These are phyloP conservation scores for Calonectria multiphialidica DNA, from an alignment of 2,329 filamentous ascomycete genomes.

Conservation along the genomic window DNA sequence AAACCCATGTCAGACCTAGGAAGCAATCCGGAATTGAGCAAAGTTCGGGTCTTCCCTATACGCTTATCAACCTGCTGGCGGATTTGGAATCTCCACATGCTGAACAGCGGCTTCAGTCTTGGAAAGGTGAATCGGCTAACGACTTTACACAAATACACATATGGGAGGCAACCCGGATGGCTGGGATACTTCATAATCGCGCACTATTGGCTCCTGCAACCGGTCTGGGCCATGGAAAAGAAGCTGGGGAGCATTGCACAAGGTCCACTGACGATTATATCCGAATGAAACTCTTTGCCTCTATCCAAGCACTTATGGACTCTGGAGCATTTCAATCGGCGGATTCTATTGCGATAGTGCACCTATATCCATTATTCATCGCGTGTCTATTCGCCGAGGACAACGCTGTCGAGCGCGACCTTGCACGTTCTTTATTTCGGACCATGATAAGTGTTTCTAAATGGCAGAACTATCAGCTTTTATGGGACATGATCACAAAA, in stretches of 20 bases:
- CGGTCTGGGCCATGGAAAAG: no score
- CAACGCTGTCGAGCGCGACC: not conserved
- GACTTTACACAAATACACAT: slow-evolving; percentile 10
- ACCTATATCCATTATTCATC: slow-evolving; percentile 14
- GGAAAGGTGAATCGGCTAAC: not conserved
- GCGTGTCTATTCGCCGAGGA: not conserved
- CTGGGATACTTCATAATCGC: slow-evolving; percentile 4
- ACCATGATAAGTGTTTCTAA: not conserved
- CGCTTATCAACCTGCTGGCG: slow-evolving; percentile 8
- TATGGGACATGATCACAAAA: slow-evolving; percentile 3
- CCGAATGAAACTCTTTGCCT: slow-evolving; percentile 8
- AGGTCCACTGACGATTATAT: not conserved
- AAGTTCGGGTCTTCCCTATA: slow-evolving; percentile 11
- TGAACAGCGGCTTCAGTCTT: not conserved
- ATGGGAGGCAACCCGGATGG: slow-evolving; percentile 10
- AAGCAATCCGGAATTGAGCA: slow-evolving; percentile 3
- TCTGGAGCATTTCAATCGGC: slow-evolving; percentile 1
- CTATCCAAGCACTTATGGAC: slow-evolving; percentile 7
- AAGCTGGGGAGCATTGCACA: not conserved
- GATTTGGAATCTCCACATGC: not conserved
- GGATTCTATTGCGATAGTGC: not conserved
- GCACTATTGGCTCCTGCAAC: not conserved
- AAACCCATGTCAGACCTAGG: not conserved
- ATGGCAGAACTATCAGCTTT: slow-evolving; percentile 1
- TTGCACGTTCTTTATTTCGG: slow-evolving; percentile 8